Evolutionary conservation across 2,329 filamentous ascomycete species (phyloP).

Genomic region (Hysterium pulicare): DNA sequence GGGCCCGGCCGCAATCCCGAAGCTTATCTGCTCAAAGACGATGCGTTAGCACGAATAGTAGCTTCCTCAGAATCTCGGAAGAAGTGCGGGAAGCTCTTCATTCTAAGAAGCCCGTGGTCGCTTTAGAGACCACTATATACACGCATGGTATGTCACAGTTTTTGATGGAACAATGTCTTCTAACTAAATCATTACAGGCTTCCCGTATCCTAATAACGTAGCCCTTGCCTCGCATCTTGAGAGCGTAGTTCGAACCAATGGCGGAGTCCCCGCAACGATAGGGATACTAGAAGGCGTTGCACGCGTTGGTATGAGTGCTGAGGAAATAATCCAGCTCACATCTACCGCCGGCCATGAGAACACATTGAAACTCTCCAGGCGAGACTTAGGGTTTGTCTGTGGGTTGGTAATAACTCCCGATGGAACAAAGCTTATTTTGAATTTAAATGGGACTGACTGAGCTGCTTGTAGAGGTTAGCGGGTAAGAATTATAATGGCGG

Average conservation of each 20-base stretch:
- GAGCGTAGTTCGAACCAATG: conserved; percentile 73
- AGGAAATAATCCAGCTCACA: conserved; percentile 70
- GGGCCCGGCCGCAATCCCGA: conserved; percentile 13
- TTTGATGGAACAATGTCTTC: not conserved
- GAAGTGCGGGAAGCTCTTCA: conserved; percentile 77
- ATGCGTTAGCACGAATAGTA: conserved; percentile 35
- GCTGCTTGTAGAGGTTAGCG: conserved; percentile 52
- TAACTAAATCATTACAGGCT: conserved; percentile 46
- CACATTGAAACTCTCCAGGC: conserved; percentile 78
- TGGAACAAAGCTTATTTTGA: conserved; percentile 1
- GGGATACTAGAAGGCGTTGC: conserved; percentile 82
- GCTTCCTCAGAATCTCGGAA: conserved; percentile 69
- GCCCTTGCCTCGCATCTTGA: conserved; percentile 78
- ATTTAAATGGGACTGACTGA: conserved; percentile 1
- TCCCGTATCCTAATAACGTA: conserved; percentile 68
- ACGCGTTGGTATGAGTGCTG: conserved; percentile 69
- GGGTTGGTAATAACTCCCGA: conserved; percentile 58
- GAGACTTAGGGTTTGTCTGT: conserved; percentile 79
- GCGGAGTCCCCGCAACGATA: conserved; percentile 81
- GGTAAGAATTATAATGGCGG: conserved; percentile 76
- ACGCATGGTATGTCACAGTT: conserved; percentile 66
- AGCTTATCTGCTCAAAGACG: conserved; percentile 15
- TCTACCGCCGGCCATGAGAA: conserved; percentile 61
- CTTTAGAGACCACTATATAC: conserved; percentile 94
- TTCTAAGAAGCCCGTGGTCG: conserved; percentile 77